Evolutionary conservation across 2,329 filamentous ascomycete species (phyloP).

Genomic region (Colletotrichum sublineola): DNA sequence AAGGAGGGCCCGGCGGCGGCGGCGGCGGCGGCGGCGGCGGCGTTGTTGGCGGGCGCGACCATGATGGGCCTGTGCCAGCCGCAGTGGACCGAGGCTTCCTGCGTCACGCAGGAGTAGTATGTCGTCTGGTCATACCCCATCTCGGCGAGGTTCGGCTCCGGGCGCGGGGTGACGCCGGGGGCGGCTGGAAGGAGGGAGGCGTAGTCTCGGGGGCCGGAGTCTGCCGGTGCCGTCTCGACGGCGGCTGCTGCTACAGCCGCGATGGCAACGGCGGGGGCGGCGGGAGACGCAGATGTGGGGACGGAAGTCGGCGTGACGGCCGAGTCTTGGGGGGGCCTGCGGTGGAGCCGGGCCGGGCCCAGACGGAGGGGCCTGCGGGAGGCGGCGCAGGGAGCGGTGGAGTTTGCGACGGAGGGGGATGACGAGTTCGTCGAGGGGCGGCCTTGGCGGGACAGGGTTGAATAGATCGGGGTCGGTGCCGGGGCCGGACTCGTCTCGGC

Average conservation of each 20-base stretch:
- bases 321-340: constrained; percentile 1
- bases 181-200: constrained; percentile 41
- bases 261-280: neutral
- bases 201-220: constrained; percentile 39
- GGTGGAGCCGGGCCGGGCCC: constrained; percentile 33
- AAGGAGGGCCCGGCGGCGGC: neutral
- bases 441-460: constrained; percentile 11
- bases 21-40: neutral
- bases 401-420: neutral
- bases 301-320: neutral
- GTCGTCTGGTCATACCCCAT: constrained; percentile 41
- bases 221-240: constrained; percentile 10
- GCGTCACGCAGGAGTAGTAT: constrained; percentile 41
- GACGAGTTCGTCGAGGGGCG: constrained; percentile 28
- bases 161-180: constrained; percentile 38
- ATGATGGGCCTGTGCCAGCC: constrained; percentile 42
- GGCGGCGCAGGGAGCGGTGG: constrained; percentile 20
- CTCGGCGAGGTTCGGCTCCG: constrained; percentile 41
- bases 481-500: neutral
- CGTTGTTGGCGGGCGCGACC: constrained; percentile 30
- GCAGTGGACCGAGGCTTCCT: constrained; percentile 37
- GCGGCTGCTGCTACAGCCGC: neutral
- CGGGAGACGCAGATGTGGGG: neutral
- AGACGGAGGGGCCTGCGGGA: constrained; percentile 32
- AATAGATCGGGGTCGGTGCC: constrained; percentile 28